These are phyloP conservation scores for Punica granatum DNA, from an alignment of 345 rosid genomes.

Conservation along the genomic window DNA sequence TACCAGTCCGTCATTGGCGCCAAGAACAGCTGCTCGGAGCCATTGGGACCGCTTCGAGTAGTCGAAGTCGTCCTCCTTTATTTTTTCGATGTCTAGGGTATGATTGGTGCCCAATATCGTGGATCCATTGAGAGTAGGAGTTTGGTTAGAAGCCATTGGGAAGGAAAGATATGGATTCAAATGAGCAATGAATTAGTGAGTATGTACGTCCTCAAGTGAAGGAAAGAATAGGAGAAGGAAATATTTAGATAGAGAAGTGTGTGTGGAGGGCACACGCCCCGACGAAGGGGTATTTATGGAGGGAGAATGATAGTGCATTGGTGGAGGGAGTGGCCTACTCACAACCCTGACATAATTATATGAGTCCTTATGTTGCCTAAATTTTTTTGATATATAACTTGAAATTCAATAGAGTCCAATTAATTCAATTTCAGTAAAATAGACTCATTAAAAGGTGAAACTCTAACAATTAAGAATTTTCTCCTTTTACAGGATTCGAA, in stretches of 20 bases:
- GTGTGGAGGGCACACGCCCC: slow-evolving; percentile 2
- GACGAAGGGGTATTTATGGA: neutral
- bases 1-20: slow-evolving; percentile 88
- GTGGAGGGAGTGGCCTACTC: neutral
- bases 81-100: slow-evolving; percentile 21
- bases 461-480: too few relatives aligned
- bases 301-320: neutral
- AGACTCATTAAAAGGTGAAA: too few relatives aligned
- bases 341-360: too few relatives aligned
- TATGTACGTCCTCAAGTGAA: too few relatives aligned
- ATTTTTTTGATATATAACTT: too few relatives aligned
- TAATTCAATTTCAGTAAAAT: too few relatives aligned
- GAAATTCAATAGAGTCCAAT: too few relatives aligned
- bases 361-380: too few relatives aligned
- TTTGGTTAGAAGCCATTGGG: slow-evolving; percentile 5
- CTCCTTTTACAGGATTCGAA: too few relatives aligned
- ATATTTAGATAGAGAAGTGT: neutral
- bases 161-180: neutral
- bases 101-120: slow-evolving; percentile 25
- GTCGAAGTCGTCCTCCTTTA: slow-evolving; percentile 32
- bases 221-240: slow-evolving; percentile 10
- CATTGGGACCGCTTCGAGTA: slow-evolving; percentile 85
- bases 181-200: neutral
- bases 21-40: slow-evolving; percentile 91
- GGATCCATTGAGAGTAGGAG: slow-evolving; percentile 16